Conservation (phyloP, 768 basidiomycete species). For the Boletellus emodensis region DNA sequence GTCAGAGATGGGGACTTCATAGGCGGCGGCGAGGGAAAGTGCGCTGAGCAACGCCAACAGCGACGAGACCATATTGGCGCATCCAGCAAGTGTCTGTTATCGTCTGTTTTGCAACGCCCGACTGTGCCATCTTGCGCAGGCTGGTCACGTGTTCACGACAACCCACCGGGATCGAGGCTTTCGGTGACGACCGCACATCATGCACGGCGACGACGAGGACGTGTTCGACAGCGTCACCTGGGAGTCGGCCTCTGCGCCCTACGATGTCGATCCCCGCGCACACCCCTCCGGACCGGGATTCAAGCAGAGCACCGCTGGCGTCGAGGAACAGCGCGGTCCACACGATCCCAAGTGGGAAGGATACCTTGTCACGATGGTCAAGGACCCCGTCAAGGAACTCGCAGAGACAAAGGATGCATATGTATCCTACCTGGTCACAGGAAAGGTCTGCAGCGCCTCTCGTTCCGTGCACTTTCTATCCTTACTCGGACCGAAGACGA, state of each 20-base stretch:
- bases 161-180: background rate
- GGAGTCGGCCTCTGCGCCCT: conserved; percentile 69
- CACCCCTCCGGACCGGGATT: conserved; percentile 66
- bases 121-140: background rate
- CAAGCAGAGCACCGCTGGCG: conserved; percentile 71
- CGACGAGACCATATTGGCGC: conserved; percentile 19
- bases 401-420: conserved; percentile 97
- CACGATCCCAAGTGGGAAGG: conserved; percentile 91
- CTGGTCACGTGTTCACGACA: conserved; percentile 25
- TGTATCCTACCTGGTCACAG: conserved; percentile 88
- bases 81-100: conserved; percentile 29
- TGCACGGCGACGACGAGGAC: conserved; percentile 86
- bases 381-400: conserved; percentile 93
- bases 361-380: conserved; percentile 74
- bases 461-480: background rate
- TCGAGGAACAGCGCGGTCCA: conserved; percentile 60
- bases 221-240: conserved; percentile 90
- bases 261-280: conserved; percentile 41
- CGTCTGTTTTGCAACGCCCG: conserved; percentile 19
- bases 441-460: conserved; percentile 57
- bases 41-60: conserved; percentile 29
- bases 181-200: conserved; percentile 26
- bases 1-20: conserved; percentile 64
- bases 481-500: conserved; percentile 57
- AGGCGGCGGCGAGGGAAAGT: conserved; percentile 41